These are phyloP conservation scores for Diaporthe citri DNA, from an alignment of 2,329 filamentous ascomycete genomes.

Conservation along the genomic window DNA sequence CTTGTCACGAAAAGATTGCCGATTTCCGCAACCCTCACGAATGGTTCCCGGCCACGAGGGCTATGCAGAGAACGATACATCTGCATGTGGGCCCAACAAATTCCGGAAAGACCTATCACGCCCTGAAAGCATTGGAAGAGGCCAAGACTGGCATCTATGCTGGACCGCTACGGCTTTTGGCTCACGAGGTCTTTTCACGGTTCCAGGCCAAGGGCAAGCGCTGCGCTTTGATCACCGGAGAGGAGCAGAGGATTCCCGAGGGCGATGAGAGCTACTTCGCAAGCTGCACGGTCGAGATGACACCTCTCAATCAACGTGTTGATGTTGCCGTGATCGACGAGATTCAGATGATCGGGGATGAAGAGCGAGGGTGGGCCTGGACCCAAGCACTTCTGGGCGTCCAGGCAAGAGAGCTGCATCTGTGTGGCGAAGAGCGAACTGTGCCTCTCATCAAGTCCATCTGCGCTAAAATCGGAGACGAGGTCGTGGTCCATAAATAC, in stretches of 20 bases:
- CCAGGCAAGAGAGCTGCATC: constrained; percentile 88
- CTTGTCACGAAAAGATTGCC: constrained; percentile 75
- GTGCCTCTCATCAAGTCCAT: constrained; percentile 84
- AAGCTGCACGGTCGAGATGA: constrained; percentile 96
- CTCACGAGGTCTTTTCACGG: constrained; percentile 94
- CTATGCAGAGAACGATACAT: constrained; percentile 85
- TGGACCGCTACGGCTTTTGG: constrained; percentile 87
- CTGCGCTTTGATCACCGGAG: constrained; percentile 89
- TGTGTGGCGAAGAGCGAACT: constrained; percentile 90
- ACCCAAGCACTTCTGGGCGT: constrained; percentile 90
- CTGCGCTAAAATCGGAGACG: constrained; percentile 84
- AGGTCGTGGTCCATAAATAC: constrained; percentile 85
- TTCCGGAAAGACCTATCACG: constrained; percentile 97
- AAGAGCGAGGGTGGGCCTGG: constrained; percentile 91
- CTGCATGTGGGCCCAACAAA: constrained; percentile 97
- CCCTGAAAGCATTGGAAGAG: constrained; percentile 84
- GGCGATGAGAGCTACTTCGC: constrained; percentile 70
- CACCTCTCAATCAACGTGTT: constrained; percentile 66
- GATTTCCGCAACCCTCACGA: constrained; percentile 91
- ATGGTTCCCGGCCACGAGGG: constrained; percentile 89
- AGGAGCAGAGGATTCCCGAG: constrained; percentile 82
- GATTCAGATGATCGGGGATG: constrained; percentile 94
- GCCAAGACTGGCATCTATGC: constrained; percentile 87
- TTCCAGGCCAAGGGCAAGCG: constrained; percentile 81
- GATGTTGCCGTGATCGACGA: constrained; percentile 98